Conservation (phyloP, 139 green algal genomes). For the Auxenochlorella protothecoides region DNA sequence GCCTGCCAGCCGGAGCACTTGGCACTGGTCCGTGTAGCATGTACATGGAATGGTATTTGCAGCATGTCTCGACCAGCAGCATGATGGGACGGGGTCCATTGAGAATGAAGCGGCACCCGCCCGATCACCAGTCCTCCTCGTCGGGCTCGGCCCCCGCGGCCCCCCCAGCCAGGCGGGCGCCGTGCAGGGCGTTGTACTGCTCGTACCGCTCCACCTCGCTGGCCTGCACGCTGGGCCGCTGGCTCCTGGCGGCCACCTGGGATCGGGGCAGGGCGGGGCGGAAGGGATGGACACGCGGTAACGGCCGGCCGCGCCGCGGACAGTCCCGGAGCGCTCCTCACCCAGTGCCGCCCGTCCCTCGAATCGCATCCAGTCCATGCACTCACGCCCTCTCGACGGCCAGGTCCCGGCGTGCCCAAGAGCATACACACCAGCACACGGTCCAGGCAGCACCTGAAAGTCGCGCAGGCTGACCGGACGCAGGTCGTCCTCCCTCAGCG, state of each 20-base stretch:
- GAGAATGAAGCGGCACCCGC: too few species aligned
- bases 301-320: background rate
- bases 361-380: too few species aligned
- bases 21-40: too few species aligned
- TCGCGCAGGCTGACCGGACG: constrained; percentile 60
- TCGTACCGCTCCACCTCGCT: constrained; percentile 71
- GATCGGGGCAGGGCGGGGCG: background rate
- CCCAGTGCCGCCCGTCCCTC: background rate
- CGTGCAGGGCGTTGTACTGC: constrained; percentile 72
- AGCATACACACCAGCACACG: too few species aligned
- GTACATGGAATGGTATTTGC: too few species aligned
- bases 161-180: constrained; percentile 36
- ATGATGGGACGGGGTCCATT: too few species aligned
- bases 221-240: constrained; percentile 57
- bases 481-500: constrained; percentile 48
- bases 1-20: too few species aligned
- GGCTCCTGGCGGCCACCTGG: constrained; percentile 50
- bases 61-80: too few species aligned
- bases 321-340: background rate
- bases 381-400: too few species aligned
- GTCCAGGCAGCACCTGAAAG: constrained; percentile 42
- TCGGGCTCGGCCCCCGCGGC: background rate
- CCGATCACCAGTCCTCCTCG: constrained; percentile 4
- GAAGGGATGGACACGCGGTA: background rate
- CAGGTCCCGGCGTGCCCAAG: too few species aligned